Base-by-base conservation (phyloP, 2,329 filamentous ascomycete genomes). In the Colletotrichum sp. region DNA sequence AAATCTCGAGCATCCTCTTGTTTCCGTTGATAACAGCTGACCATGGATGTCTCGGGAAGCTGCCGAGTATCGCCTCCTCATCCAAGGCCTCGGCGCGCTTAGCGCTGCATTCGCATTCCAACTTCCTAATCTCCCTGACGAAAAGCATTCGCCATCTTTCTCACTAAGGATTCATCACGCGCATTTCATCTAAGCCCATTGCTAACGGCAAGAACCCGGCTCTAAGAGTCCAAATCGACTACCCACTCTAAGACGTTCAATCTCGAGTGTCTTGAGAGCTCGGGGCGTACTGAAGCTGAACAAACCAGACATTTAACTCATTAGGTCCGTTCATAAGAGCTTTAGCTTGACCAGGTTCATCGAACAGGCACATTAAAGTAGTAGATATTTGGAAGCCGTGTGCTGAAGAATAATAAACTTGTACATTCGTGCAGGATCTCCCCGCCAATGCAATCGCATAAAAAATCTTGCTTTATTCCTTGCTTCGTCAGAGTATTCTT, bases 171-270 rank as follows among this genome's bases (percentile, higher is more conserved):
- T 10, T 10, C 39, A 6, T 10, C 5, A 10, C 8, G 16, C 39
- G 8, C 39, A 10, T 1, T 3, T n/a, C 39, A 1, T 8, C 3
- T 6, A n/a, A 44, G 3, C 6, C 6, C 16, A 18, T n/a, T 44
- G 9, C 18, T n/a, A n/a, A 44, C 39, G 39, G 39, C 18, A 44
- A 44, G 36, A 10, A 2, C 5, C 36, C 16, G 16, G 8, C 16
- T 44, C 8, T 7, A 32, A 32, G 30, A 32, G 30, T 32, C 30
- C 34, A 6, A n/a, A n/a, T 18, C 36, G 16, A 10, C 8, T 44
- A 44, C 36, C 36, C 4, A 9, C 36, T 18, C 36, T 44, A 3
- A n/a, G 8, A 18, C 16, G 4, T 44, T n/a, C 16, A 10, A 44
- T 44, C 2, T 44, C 5, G 36, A n/a, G 8, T 18, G 16, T 10